Evolutionary conservation across 257 asterid genomes (phyloP).

Genomic region (Buddleja alternifolia): DNA sequence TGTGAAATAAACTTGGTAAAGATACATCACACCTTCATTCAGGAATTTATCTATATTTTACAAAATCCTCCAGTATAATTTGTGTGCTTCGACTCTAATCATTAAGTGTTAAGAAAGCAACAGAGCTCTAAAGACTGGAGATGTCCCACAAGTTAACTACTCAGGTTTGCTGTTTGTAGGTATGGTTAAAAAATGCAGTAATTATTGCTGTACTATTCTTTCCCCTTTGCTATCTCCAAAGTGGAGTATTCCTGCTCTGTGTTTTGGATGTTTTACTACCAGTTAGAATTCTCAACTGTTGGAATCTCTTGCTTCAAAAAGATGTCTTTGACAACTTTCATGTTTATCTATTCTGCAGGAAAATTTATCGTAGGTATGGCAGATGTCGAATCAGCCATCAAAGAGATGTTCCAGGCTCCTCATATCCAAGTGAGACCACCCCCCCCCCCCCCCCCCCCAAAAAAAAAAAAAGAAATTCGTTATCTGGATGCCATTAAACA

Average conservation of each 20-base stretch:
- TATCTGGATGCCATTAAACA: not conserved
- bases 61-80: no score
- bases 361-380: slow-evolving; percentile 65
- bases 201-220: not conserved
- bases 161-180: not conserved
- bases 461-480: slow-evolving; percentile 13
- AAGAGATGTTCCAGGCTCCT: slow-evolving; percentile 99
- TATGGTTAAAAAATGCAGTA: not conserved
- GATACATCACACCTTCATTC: no score
- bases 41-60: no score
- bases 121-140: no score
- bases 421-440: slow-evolving; percentile 74
- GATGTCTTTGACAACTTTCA: slow-evolving; percentile 8
- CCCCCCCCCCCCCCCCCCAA: no score
- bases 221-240: slow-evolving; percentile 6
- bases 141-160: no score
- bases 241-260: slow-evolving; percentile 5
- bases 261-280: not conserved
- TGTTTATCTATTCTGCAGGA: slow-evolving; percentile 47
- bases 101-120: no score
- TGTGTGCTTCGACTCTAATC: no score
- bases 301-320: slow-evolving; percentile 15
- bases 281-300: slow-evolving; percentile 1
- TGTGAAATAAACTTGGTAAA: no score
- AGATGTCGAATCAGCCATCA: slow-evolving; percentile 85